Evolutionary conservation across 306 rosid genomes (phyloP).

Genomic region (Vachellia pachyceras): DNA sequence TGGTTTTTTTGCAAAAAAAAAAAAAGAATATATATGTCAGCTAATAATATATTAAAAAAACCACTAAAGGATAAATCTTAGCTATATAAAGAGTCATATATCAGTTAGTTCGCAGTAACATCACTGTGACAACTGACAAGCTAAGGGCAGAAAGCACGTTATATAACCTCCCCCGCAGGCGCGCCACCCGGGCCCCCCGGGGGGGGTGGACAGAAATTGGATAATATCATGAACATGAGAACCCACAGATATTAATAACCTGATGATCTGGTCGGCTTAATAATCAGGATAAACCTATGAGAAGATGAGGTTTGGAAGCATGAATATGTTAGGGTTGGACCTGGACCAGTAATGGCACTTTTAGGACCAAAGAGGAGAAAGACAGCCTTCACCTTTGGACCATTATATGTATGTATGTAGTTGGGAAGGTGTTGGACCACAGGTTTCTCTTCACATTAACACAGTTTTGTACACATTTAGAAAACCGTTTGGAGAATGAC

Average conservation of each 20-base stretch:
- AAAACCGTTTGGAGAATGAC: no score
- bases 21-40: no score
- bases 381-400: slow-evolving; percentile 3
- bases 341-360: not conserved
- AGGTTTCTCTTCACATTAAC: not conserved
- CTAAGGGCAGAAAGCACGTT: slow-evolving; percentile 2
- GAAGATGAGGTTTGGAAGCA: slow-evolving; percentile 28
- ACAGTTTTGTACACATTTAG: no score
- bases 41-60: no score
- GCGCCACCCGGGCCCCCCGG: no score
- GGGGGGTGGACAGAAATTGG: no score
- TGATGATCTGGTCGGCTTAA: slow-evolving; percentile 25
- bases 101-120: slow-evolving; percentile 12
- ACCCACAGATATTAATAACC: slow-evolving; percentile 39
- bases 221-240: not conserved
- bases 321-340: slow-evolving; percentile 31
- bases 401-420: not conserved
- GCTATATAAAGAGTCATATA: not conserved
- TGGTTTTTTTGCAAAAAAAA: no score
- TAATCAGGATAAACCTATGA: slow-evolving; percentile 9
- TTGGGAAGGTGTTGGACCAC: not conserved
- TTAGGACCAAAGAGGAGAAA: slow-evolving; percentile 7
- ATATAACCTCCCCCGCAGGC: no score
- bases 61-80: not conserved
- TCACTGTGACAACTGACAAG: no score